A percentile compares a stretch with the other conserved stretches of the same genome.
Conservation (phyloP, 345 rosid species). For the Syzygium aqueum region DNA sequence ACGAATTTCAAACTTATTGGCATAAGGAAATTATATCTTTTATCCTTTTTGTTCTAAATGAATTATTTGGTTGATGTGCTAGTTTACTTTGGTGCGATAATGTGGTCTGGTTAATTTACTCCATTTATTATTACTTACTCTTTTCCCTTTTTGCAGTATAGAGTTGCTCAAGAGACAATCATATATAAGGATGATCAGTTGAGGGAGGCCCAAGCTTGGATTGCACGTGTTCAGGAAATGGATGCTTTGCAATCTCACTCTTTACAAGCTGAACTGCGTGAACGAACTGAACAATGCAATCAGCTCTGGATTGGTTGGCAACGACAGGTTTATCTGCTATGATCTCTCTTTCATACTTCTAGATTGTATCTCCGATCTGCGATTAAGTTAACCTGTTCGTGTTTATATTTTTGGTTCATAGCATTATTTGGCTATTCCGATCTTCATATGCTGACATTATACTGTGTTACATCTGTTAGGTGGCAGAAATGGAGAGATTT, state of each 20-base stretch:
- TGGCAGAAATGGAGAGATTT: conserved; percentile 83
- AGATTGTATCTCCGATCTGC: neutral
- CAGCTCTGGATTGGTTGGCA: conserved; percentile 95
- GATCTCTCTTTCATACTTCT: neutral
- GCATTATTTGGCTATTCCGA: neutral
- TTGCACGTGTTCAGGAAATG: conserved; percentile 77
- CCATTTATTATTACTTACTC: neutral
- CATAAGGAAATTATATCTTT: neutral
- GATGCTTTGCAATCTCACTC: conserved; percentile 80
- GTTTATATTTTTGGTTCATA: neutral
- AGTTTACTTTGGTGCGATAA: neutral
- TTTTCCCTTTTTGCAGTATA: conserved; percentile 47
- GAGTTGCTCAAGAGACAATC: conserved; percentile 82
- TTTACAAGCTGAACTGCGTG: conserved; percentile 73
- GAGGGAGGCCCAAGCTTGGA: conserved; percentile 74
- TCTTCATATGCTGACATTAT: conserved; percentile 6
- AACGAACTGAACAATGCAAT: conserved; percentile 77
- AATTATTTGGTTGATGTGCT: neutral
- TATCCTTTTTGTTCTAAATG: neutral
- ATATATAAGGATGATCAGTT: conserved; percentile 83
- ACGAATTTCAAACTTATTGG: neutral
- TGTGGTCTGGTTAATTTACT: neutral
- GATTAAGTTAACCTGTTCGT: neutral
- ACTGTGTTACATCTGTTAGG: conserved; percentile 32
- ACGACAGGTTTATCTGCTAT: conserved; percentile 64